phyloP scores from a whole-genome alignment of 306 rosid genomes.

The Sindora glabra region DNA sequence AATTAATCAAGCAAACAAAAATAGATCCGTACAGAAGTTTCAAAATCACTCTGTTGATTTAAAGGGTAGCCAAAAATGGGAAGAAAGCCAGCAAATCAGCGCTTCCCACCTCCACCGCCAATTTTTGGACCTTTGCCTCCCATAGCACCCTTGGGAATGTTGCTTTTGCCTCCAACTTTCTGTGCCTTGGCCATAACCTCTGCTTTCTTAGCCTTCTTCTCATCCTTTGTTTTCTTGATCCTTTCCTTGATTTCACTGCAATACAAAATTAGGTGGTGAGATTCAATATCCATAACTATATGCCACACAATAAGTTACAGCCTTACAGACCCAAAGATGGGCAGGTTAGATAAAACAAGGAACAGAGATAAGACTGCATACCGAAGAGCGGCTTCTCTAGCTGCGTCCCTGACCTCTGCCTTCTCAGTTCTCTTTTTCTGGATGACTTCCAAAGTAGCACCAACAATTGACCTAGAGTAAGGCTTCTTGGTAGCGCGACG shows the following conservation, averaged over 20 bases:
- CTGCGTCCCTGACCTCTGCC: constrained; percentile 74
- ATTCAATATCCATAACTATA: not conserved
- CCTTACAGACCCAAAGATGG: not conserved
- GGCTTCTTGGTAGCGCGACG: constrained; percentile 66
- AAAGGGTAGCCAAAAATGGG: not conserved
- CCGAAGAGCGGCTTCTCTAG: constrained; percentile 81
- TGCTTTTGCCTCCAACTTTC: constrained; percentile 38
- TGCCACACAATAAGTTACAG: not conserved
- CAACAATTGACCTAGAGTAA: constrained; percentile 63
- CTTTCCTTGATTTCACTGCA: constrained; percentile 60
- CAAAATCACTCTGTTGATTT: constrained; percentile 11
- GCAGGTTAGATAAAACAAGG: not conserved
- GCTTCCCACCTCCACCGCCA: constrained; percentile 69
- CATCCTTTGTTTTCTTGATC: constrained; percentile 62
- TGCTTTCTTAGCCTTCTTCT: constrained; percentile 63
- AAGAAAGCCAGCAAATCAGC: constrained; percentile 23
- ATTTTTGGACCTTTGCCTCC: constrained; percentile 57
- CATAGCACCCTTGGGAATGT: constrained; percentile 40
- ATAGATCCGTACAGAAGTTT: constrained; percentile 21
- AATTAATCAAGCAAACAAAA: constrained; percentile 3
- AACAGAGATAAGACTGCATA: not conserved
- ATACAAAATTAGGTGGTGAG: not conserved
- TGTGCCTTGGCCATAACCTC: constrained; percentile 46
- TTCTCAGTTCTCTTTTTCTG: constrained; percentile 66
- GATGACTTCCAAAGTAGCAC: constrained; percentile 63